Evolutionary conservation across 306 rosid genomes (phyloP), one percentile per base, ranked within the genome.

Genomic region (Carpinus viminea): DNA sequence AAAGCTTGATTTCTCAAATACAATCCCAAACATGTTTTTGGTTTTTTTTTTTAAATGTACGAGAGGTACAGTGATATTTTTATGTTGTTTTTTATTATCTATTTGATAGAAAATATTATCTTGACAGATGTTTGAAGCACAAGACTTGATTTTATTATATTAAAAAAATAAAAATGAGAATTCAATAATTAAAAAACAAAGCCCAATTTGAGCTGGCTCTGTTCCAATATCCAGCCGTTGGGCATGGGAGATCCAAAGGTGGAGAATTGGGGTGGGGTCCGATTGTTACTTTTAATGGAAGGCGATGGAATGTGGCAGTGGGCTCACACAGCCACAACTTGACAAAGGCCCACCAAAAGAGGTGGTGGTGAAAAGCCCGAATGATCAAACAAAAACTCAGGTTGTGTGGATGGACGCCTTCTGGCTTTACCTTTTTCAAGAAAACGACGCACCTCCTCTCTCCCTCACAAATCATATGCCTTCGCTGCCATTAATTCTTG

Each of bases 401-500:
- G 16, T 5, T 66, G 11, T 66, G 21, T 41, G 45, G 45, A 41
- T 41, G 45, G 50, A 66, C 18, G n/a, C 72, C 8, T 65, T 38
- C 7, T 66, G 24, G 50, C 26, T 21, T 66, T 0, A 38, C 72
- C 48, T 73, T 84, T 71, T 68, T 54, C 65, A 51, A 31, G 82
- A 76, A 51, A 80, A 52, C 18, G 77, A 85, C 82, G 18, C 78
- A 36, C 69, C 75, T 46, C 60, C 8, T 82, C 38, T 31, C 70
- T 76, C 76, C 28, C 48, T 79, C 74, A 60, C 72, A 78, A 78
- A 53, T 81, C 75, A 7, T 1, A 57, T 20, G 34, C 18, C 61
- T 70, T 74, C 48, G 69, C 4, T 4, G 70, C 87, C 85, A 81
- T 45, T 66, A 75, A 41, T 81, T 70, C 76, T 60, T 45, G 10